These are phyloP conservation scores for Podospora pseudopauciseta DNA, from an alignment of 495 filamentous ascomycete species.

Conservation along the genomic window DNA sequence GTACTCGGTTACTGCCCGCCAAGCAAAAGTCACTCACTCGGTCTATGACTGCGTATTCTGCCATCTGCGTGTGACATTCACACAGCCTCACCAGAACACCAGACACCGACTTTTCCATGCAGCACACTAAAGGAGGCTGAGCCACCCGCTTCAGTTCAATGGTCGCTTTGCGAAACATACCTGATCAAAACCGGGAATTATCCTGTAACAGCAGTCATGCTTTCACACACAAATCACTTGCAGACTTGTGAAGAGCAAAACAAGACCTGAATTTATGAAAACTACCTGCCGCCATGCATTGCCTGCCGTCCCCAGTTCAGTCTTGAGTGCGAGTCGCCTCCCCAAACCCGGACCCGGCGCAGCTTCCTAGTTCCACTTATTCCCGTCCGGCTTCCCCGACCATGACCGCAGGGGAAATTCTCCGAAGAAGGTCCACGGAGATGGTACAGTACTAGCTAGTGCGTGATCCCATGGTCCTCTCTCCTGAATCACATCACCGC, in stretches of 20 bases:
- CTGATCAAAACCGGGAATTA: no score
- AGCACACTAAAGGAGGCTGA: constrained; percentile 17
- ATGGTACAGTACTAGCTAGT: neutral
- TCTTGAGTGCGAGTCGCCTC: constrained; percentile 11
- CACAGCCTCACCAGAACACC: constrained; percentile 20
- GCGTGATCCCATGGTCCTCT: neutral
- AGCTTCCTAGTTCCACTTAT: neutral
- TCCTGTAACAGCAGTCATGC: no score
- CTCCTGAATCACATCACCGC: neutral
- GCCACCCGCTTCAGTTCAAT: constrained; percentile 1
- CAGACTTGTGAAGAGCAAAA: constrained; percentile 11
- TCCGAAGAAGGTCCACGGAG: neutral
- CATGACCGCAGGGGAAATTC: neutral
- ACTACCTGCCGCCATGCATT: constrained; percentile 24
- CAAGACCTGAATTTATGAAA: constrained; percentile 30
- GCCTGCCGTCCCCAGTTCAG: constrained; percentile 13
- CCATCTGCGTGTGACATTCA: neutral
- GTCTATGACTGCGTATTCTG: neutral
- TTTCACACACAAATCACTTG: no score
- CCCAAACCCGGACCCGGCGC: constrained; percentile 10
- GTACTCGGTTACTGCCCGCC: neutral
- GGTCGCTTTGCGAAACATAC: neutral
- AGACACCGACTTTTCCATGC: constrained; percentile 22
- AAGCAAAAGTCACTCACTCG: neutral
- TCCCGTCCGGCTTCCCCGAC: constrained; percentile 7